Percentiles rank a stretch among this genome's conserved stretches.
Evolutionary conservation across 2,329 filamentous ascomycete genomes (phyloP).

Genomic region (Tolypocladium ophioglossoides): DNA sequence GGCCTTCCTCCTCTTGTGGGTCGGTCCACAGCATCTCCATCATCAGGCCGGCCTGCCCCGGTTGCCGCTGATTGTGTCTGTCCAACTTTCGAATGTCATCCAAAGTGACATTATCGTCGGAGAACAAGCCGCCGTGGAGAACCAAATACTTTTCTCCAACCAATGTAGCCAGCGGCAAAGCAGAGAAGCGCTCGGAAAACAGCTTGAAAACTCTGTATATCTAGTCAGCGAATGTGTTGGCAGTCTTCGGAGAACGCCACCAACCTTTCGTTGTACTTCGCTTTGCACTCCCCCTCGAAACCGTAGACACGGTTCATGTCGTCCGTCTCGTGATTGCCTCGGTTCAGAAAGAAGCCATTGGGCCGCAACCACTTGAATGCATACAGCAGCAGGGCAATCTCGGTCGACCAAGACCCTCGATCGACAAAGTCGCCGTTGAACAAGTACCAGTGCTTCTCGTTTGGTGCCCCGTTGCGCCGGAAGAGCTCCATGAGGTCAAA

Average conservation of each 20-base stretch:
- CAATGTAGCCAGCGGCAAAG: conserved; percentile 80
- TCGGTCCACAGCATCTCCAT: conserved; percentile 99
- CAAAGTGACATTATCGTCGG: conserved; percentile 81
- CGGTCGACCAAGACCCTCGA: conserved; percentile 94
- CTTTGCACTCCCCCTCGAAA: conserved; percentile 96
- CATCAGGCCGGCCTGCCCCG: conserved; percentile 90
- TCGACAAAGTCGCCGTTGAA: conserved; percentile 99
- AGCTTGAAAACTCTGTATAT: conserved; percentile 69
- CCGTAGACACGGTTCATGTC: conserved; percentile 99
- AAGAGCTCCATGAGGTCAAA: conserved; percentile 97
- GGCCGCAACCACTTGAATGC: conserved; percentile 95
- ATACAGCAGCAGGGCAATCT: conserved; percentile 87
- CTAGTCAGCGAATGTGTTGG: conserved; percentile 3
- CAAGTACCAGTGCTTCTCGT: conserved; percentile 81
- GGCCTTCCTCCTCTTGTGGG: conserved; percentile 73
- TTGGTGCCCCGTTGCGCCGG: conserved; percentile 75
- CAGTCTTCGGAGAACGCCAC: not conserved
- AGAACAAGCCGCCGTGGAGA: conserved; percentile 91
- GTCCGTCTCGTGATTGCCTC: conserved; percentile 97
- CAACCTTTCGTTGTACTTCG: conserved; percentile 86
- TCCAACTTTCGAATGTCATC: conserved; percentile 92
- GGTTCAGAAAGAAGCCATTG: conserved; percentile 83
- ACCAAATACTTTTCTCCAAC: conserved; percentile 87
- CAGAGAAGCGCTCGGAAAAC: conserved; percentile 97
- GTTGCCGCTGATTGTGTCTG: conserved; percentile 81